Base-by-base conservation (phyloP, 2,329 filamentous ascomycete species). In the Cercospora beticola region DNA sequence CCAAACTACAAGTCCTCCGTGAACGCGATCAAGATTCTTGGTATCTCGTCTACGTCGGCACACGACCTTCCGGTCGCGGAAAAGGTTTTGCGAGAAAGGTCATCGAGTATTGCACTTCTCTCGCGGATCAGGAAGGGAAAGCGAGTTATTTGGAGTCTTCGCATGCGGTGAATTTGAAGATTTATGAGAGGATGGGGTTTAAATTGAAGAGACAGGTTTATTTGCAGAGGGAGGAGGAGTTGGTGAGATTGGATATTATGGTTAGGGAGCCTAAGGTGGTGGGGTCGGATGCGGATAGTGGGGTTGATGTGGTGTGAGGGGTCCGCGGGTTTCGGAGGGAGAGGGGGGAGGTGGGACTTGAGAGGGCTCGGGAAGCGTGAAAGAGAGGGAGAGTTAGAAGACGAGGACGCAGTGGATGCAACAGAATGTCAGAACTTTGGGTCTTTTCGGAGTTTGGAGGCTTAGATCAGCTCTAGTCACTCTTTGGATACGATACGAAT, bases 21-120 rank as follows among this genome's bases (percentile, higher is more conserved):
- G 83, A 86, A 46, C 85, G 88, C 62, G 89, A 92, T 77, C 79
- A 83, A 73, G 84, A 90, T 69, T 89, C 87, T 76, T 95, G 92
- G 85, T 95, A 95, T 79, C 88, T 96, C 65, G 91, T 93, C 59
- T 95, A 94, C 79, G 84, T 96, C 70, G 92, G 92, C 70, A 93
- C 91, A 62, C 90, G 89, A 78, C 88, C 90, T 36, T 84, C 83
- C 70, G 88, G 89, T 4, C 87, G 90, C 69, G 88, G 91, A 59
- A 89, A 89, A 74, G 92, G 92, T 10, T 92, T 92, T 78, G 91
- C 88, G 16, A 85, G 85, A 73, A 89, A 88, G 81, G 84, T 94
- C 70, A 87, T 95, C 71, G 85, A 89, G 78, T 84, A 92, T 77
- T 89, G 93, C 81, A 88, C 89, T 63, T 81, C 80, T 56, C 84